These are phyloP conservation scores for Drechslerella stenobrocha DNA, from an alignment of 2,329 filamentous ascomycete genomes.

Conservation along the genomic window DNA sequence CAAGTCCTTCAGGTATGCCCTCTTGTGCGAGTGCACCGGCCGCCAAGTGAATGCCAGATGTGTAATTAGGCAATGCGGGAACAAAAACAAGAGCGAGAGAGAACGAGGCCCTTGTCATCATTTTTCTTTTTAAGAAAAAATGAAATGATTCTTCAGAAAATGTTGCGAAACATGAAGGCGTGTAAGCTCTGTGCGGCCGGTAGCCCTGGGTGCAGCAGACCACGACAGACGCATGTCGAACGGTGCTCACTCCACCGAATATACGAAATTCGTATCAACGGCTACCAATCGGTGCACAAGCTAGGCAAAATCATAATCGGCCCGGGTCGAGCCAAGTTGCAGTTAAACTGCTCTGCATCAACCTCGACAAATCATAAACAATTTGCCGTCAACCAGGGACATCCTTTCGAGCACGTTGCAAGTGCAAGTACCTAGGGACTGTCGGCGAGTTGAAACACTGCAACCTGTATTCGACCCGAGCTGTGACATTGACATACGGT, in stretches of 20 bases:
- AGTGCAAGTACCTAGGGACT: too few species aligned
- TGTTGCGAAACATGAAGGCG: slow-evolving; percentile 33
- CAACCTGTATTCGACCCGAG: too few species aligned
- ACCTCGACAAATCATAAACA: slow-evolving; percentile 9
- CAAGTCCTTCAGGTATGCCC: neutral
- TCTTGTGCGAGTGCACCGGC: slow-evolving; percentile 9
- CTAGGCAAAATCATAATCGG: too few species aligned
- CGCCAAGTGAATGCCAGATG: slow-evolving; percentile 31
- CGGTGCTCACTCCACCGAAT: too few species aligned
- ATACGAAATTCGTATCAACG: too few species aligned
- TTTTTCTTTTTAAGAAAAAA: slow-evolving; percentile 24
- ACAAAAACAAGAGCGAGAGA: neutral
- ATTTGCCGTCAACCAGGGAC: slow-evolving; percentile 8
- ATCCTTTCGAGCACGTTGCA: slow-evolving; percentile 4
- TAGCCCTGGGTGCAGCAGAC: too few species aligned
- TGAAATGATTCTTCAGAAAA: slow-evolving; percentile 11
- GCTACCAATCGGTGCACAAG: too few species aligned
- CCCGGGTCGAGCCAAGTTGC: neutral
- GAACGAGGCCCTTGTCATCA: neutral
- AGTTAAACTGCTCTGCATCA: slow-evolving; percentile 23
- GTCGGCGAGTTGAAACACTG: slow-evolving; percentile 4
- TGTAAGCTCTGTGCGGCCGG: slow-evolving; percentile 29
- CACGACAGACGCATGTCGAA: too few species aligned
- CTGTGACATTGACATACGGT: too few species aligned
- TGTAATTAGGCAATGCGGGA: slow-evolving; percentile 38